Conservation (phyloP, 202 grass and related monocot genomes). For the Panicum virgatum region DNA sequence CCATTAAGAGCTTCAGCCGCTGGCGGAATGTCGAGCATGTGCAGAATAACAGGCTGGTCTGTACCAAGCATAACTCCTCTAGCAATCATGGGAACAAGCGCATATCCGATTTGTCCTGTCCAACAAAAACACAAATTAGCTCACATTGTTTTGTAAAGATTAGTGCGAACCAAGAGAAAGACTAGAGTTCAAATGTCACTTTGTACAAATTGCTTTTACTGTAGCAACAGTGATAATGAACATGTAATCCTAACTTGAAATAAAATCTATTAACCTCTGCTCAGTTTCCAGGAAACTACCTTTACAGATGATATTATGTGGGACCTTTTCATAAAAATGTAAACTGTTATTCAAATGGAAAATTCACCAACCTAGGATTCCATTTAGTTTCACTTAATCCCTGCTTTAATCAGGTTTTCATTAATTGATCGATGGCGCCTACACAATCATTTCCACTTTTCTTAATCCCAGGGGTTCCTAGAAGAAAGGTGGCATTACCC, state of each 20-base stretch:
- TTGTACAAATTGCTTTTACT: background rate
- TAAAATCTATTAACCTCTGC: background rate
- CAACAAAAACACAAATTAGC: conserved; percentile 34
- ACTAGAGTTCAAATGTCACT: background rate
- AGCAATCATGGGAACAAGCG: conserved; percentile 96
- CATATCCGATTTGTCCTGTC: conserved; percentile 98
- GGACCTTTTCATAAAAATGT: background rate
- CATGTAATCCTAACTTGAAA: background rate
- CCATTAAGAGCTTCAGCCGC: conserved; percentile 91
- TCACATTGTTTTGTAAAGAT: background rate
- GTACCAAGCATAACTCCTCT: conserved; percentile 88
- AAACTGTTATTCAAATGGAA: no score
- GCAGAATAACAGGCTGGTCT: conserved; percentile 98
- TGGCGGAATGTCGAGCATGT: conserved; percentile 94
- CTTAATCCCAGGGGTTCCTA: background rate
- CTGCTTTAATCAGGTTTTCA: background rate
- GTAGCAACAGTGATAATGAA: background rate
- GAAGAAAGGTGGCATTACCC: background rate
- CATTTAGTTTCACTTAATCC: background rate
- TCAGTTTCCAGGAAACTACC: background rate
- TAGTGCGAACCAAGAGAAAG: background rate
- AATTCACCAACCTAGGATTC: no score
- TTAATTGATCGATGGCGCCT: background rate
- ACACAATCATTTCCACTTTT: background rate
- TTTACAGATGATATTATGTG: background rate